These are phyloP conservation scores for Didymella glomerata DNA, from an alignment of 2,329 filamentous ascomycete genomes.

Conservation along the genomic window DNA sequence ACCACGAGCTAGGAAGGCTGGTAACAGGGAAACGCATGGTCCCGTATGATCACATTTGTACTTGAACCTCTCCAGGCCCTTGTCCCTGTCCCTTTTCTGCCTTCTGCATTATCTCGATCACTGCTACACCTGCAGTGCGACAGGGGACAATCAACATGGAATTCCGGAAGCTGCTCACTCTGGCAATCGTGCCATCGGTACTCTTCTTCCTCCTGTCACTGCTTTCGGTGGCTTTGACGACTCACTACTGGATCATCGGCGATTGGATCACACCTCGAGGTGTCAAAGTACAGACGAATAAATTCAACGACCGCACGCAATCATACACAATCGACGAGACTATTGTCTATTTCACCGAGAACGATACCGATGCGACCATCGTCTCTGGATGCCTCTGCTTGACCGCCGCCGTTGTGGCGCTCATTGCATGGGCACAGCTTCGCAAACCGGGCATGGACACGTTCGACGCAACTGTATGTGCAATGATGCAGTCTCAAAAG, in stretches of 20 bases:
- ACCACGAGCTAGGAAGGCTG: slow-evolving; percentile 21
- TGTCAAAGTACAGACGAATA: slow-evolving; percentile 27
- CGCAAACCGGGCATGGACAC: slow-evolving; percentile 37
- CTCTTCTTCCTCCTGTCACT: slow-evolving; percentile 41
- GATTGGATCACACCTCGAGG: slow-evolving; percentile 40
- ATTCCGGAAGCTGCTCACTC: slow-evolving; percentile 33
- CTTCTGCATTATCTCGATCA: slow-evolving; percentile 11
- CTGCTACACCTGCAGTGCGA: slow-evolving; percentile 18
- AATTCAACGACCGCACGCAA: slow-evolving; percentile 30
- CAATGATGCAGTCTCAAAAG: no score
- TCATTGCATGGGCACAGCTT: slow-evolving; percentile 39
- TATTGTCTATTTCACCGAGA: slow-evolving; percentile 38
- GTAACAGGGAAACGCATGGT: slow-evolving; percentile 8
- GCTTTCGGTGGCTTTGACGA: slow-evolving; percentile 40
- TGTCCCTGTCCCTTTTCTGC: slow-evolving; percentile 12
- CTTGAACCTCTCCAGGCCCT: slow-evolving; percentile 17
- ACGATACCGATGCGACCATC: slow-evolving; percentile 40
- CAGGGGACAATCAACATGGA: slow-evolving; percentile 23
- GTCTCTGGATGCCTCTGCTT: slow-evolving; percentile 39
- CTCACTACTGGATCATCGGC: slow-evolving; percentile 43
- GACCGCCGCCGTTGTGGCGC: slow-evolving; percentile 32
- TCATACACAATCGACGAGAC: slow-evolving; percentile 34
- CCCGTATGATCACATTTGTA: slow-evolving; percentile 13
- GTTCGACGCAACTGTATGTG: slow-evolving; percentile 34
- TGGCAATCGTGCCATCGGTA: slow-evolving; percentile 36